Evolutionary conservation across 2,329 filamentous ascomycete genomes (phyloP).

Genomic region (Penicillium thymicola): DNA sequence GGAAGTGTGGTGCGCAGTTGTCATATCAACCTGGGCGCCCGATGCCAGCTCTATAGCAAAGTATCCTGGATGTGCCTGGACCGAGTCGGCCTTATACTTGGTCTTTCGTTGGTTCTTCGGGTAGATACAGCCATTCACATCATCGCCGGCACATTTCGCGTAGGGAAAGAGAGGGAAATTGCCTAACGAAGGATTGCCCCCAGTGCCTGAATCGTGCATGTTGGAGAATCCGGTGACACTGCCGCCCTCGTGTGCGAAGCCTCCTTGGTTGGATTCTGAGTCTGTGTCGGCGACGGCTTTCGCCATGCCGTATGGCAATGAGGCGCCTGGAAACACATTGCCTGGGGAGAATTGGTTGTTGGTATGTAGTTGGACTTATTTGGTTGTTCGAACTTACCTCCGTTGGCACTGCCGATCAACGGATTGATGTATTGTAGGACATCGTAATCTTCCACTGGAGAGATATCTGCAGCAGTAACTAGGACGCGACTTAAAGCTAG

Average conservation of each 20-base stretch:
- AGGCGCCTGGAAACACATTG: constrained; percentile 57
- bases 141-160: constrained; percentile 56
- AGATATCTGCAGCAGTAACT: constrained; percentile 9
- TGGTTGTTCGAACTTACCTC: constrained; percentile 30
- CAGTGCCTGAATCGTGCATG: constrained; percentile 52
- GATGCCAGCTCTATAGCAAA: constrained; percentile 60
- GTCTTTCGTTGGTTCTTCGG: constrained; percentile 53
- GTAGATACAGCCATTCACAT: constrained; percentile 61
- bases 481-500: constrained; percentile 11
- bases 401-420: constrained; percentile 54
- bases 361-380: neutral
- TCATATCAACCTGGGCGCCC: constrained; percentile 63
- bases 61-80: constrained; percentile 62
- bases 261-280: constrained; percentile 51
- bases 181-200: constrained; percentile 60
- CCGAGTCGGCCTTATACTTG: constrained; percentile 49
- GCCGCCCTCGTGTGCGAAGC: constrained; percentile 53
- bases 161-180: constrained; percentile 72
- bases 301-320: constrained; percentile 54
- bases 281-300: constrained; percentile 57
- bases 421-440: constrained; percentile 49
- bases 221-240: constrained; percentile 51
- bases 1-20: constrained; percentile 59
- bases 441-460: constrained; percentile 33
- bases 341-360: constrained; percentile 29